These are phyloP conservation scores for Casuarina glauca DNA, from an alignment of 306 rosid genomes.

Conservation along the genomic window DNA sequence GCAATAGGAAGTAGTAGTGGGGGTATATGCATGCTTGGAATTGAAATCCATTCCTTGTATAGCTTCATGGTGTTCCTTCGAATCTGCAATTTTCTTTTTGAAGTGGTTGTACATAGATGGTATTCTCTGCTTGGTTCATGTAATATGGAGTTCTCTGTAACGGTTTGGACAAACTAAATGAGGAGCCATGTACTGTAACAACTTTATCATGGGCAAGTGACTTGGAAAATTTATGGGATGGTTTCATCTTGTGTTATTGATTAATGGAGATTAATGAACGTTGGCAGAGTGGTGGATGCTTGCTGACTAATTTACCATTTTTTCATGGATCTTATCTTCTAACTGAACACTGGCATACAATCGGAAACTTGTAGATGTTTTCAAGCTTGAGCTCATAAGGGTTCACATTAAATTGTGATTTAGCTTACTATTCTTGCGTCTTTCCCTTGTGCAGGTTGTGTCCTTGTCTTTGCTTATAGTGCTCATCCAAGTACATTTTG, in stretches of 20 bases:
- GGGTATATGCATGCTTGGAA: not conserved
- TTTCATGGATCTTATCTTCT: not conserved
- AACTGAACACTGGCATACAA: not conserved
- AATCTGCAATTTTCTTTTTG: not conserved
- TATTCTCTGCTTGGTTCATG: not conserved
- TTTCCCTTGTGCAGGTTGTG: not conserved
- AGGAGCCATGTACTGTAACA: not conserved
- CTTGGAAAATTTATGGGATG: slow-evolving; percentile 1
- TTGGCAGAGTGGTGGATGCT: not conserved
- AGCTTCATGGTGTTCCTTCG: not conserved
- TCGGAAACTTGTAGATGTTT: not conserved
- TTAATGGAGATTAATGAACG: not conserved
- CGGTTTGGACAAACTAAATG: not conserved
- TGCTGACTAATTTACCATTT: not conserved
- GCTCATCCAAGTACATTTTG: not conserved
- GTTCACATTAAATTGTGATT: not conserved
- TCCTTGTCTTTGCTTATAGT: not conserved
- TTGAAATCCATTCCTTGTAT: not conserved
- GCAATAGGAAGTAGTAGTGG: not conserved
- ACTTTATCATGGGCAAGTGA: not conserved
- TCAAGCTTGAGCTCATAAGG: not conserved
- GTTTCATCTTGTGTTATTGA: not conserved
- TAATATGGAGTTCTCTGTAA: not conserved
- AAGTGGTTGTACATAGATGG: too few relatives aligned
- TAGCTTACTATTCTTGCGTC: not conserved